phyloP scores from a whole-genome alignment of 306 rosid genomes.

The Inga leiocalycina region DNA sequence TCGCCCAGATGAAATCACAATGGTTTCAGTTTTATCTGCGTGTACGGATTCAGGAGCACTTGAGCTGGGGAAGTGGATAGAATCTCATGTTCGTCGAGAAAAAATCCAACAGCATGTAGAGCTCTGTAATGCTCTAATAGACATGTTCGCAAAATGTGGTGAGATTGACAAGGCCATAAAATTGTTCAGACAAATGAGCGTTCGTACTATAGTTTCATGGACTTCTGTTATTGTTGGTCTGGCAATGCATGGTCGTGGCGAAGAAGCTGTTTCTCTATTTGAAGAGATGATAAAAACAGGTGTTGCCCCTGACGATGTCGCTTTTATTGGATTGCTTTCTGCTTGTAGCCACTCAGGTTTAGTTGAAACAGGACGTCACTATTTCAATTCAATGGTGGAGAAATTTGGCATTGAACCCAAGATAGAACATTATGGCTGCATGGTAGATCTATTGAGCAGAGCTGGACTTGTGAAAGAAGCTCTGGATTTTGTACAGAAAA shows the following conservation, averaged over 20 bases:
- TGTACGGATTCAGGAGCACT: conserved; percentile 86
- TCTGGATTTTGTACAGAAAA: conserved; percentile 56
- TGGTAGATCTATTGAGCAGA: conserved; percentile 88
- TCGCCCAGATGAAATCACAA: conserved; percentile 82
- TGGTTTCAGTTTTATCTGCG: conserved; percentile 79
- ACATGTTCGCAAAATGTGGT: conserved; percentile 94
- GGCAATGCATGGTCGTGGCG: conserved; percentile 89
- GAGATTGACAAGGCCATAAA: conserved; percentile 70
- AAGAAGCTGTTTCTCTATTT: conserved; percentile 66
- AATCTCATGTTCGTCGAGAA: conserved; percentile 64
- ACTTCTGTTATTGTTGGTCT: conserved; percentile 84
- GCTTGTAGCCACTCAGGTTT: conserved; percentile 89
- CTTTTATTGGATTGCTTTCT: conserved; percentile 81
- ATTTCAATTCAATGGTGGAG: conserved; percentile 62
- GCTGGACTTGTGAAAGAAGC: conserved; percentile 86
- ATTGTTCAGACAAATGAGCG: conserved; percentile 59
- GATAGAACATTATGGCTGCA: conserved; percentile 91
- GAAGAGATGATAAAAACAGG: conserved; percentile 72
- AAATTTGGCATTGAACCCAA: conserved; percentile 59
- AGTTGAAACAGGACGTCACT: conserved; percentile 65
- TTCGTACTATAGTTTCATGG: conserved; percentile 81
- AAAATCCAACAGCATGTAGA: conserved; percentile 58
- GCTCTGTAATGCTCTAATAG: conserved; percentile 85
- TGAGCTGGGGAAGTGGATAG: conserved; percentile 93
- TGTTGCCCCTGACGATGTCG: conserved; percentile 74